phyloP scores from a whole-genome alignment of 2,329 filamentous ascomycete genomes.

The Chrysosporium queenslandicum region DNA sequence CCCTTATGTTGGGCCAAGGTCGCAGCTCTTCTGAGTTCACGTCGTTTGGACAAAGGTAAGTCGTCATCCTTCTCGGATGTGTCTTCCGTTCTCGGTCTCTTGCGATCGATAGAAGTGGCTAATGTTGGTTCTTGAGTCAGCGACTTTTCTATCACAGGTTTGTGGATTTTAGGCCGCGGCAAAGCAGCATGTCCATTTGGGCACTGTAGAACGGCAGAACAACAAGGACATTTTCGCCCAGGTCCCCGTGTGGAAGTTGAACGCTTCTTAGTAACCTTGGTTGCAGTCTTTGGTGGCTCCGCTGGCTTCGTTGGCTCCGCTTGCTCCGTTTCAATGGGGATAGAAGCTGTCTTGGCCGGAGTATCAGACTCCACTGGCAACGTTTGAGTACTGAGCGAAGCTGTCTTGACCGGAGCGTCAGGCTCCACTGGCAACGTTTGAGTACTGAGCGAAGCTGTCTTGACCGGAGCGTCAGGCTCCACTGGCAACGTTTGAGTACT shows the following conservation, averaged over 20 bases:
- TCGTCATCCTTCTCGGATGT: not conserved
- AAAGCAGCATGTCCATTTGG: slow-evolving; percentile 13
- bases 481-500: no score
- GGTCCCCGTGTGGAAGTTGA: not conserved
- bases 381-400: no score
- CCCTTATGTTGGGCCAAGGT: slow-evolving; percentile 11
- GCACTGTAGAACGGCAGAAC: slow-evolving; percentile 12
- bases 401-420: no score
- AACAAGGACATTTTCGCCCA: slow-evolving; percentile 12
- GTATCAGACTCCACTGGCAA: no score
- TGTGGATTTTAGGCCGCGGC: not conserved
- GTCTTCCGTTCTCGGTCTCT: slow-evolving; percentile 5
- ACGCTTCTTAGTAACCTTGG: not conserved
- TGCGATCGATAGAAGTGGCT: slow-evolving; percentile 2
- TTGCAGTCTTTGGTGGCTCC: no score
- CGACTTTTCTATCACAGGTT: not conserved
- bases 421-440: no score
- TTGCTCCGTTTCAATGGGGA: no score
- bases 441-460: no score
- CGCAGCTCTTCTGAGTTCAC: slow-evolving; percentile 1
- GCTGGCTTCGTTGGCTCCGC: no score
- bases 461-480: no score
- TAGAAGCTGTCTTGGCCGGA: no score
- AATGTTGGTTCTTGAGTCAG: not conserved
- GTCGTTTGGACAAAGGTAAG: slow-evolving; percentile 1